Evolutionary conservation across 176 grass and related monocot genomes (phyloP), one percentile per base, ranked within the genome.

Genomic region (Oryza longistaminata): DNA sequence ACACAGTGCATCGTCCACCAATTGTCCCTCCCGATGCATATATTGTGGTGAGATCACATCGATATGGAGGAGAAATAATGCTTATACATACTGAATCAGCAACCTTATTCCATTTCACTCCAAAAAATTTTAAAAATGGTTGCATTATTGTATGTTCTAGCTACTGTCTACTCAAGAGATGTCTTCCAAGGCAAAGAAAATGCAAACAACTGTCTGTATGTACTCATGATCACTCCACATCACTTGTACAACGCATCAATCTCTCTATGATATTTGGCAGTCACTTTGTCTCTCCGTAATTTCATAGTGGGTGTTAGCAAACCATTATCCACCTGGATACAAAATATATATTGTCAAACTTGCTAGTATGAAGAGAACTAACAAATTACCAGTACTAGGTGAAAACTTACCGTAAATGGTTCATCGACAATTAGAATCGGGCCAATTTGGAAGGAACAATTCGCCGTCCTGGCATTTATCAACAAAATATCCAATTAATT

Each of bases 231-330:
- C 7, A 44, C 19, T 66, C 11, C 67, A 33, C 14, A 16, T 86
- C 82, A 93, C 64, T 84, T 82, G 75, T 89, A 98, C 70, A 98
- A 72, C 7, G 87, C 80, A 26, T 91, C 62, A 3, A 98, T 95
- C 74, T 98, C 81, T 65, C 58, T 74, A 2, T 50, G 66, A 40
- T 98, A 98, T 85, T 88, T 90, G 12, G 48, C 83, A 16, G 81
- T 78, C 66, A 98, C 93, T 89, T 89, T 82, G 67, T 92, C 89
- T 69, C 96, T 90, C 81, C 81, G 75, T 85, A 95, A 74, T 87
- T 98, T 98, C 96, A 98, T 94, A 34, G 96, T 98, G 17, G 96
- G 93, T 5, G 96, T 98, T 93, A 98, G 87, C 80, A 98, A 87
- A 70, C 86, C 96, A 71, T 92, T 98, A 78, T 98, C 91, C 22